A percentile compares a stretch with the other conserved stretches of the same genome.
phyloP scores from a whole-genome alignment of 768 basidiomycete genomes.

The Suillus occidentalis region DNA sequence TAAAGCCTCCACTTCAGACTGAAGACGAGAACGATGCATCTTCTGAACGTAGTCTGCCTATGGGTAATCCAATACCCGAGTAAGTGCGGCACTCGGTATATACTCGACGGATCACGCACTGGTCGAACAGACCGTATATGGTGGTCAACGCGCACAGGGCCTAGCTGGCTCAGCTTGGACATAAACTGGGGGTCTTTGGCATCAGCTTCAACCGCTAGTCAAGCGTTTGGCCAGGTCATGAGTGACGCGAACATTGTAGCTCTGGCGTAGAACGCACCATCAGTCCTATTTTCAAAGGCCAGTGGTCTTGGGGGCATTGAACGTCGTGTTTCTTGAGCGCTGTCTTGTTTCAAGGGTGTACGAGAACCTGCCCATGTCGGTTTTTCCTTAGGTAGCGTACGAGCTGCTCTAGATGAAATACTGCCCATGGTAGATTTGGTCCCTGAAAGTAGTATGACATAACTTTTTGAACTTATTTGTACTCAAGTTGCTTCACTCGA shows the following conservation, averaged over 20 bases:
- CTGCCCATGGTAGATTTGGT: constrained; percentile 49
- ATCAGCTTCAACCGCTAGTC: constrained; percentile 59
- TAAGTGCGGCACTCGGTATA: not conserved
- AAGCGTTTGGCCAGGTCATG: not conserved
- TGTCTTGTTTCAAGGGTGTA: constrained; percentile 25
- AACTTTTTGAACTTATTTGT: too few relatives aligned
- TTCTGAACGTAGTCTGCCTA: constrained; percentile 35
- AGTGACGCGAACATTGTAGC: not conserved
- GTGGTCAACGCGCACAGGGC: constrained; percentile 71
- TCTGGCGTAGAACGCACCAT: constrained; percentile 43
- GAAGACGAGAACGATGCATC: constrained; percentile 53
- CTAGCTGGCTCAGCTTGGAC: constrained; percentile 61
- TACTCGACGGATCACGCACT: constrained; percentile 34
- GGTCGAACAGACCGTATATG: constrained; percentile 50
- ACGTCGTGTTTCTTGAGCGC: constrained; percentile 11
- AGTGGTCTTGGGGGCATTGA: constrained; percentile 24
- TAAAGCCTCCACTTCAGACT: constrained; percentile 57
- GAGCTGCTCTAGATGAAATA: constrained; percentile 57
- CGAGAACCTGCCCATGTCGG: constrained; percentile 52
- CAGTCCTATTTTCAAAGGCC: constrained; percentile 53
- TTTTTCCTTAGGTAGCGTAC: constrained; percentile 52
- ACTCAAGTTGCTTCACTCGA: too few relatives aligned
- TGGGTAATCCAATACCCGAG: not conserved
- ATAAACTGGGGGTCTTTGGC: constrained; percentile 72
- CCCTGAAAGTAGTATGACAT: not conserved